Base-by-base conservation (phyloP, 2,329 filamentous ascomycete species). In the Fusarium miscanthi region DNA sequence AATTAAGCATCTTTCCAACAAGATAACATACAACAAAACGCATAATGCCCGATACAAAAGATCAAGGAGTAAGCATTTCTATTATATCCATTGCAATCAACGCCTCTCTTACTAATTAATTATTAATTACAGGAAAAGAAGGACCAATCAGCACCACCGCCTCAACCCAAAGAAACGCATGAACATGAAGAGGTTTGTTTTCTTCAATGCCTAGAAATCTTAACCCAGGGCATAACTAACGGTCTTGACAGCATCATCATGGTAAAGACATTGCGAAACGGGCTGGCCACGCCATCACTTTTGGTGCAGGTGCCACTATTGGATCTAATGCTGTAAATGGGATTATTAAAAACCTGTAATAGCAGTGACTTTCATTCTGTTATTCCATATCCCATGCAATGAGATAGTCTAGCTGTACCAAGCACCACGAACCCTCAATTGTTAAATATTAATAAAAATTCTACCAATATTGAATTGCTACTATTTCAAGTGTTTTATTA, bases 161-260 rank as follows among this genome's bases (percentile, higher is more conserved):
- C 46, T 23, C 21, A 31, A 9, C 46, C 46, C 5, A 49, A 49
- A 19, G 46, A 49, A 23, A 8, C 46, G 5, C 46, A 33, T 10
- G 30, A 19, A 5, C 46, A 49, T 23, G 21, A 49, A 9, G 46
- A 49, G 46, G 46, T 49, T 23, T 23, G 21, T 16, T 1, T 21
- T 7, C 2, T 45, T 6, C 9, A 16, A 6, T 13, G 23, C 16
- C 14, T 0, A 7, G 1, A 12, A 6, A 10, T 11, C 5, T 17
- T 6, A 13, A 2, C 8, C 1, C 0, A 12, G 2, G n/a, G 5
- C 7, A 5, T 13, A 6, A 5, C 0, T 48, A 23, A 48, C 11
- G 9, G 3, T 9, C 25, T 21, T 2, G 2, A 4, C 21, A 49
- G 46, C 30, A 49, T 23, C 46, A 49, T 12, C 46, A 49, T 4